Conservation (phyloP, 108 stramenopile species). For the Nitzschia palea region DNA sequence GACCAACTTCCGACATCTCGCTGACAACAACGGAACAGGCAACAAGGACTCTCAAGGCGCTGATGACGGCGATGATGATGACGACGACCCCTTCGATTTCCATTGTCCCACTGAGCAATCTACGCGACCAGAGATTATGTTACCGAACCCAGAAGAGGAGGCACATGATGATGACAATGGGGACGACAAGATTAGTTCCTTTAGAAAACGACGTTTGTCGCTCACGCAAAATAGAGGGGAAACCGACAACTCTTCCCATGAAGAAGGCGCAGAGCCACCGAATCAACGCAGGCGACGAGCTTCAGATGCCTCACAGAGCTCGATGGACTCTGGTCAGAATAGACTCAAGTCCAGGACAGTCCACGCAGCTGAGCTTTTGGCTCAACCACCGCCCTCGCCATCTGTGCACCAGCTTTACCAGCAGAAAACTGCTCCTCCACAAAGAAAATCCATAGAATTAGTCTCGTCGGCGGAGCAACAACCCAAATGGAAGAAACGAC, state of each 20-base stretch:
- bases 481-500: constrained; percentile 46
- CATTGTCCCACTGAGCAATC: neutral
- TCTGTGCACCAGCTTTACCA: constrained; percentile 35
- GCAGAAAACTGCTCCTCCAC: constrained; percentile 23
- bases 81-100: constrained; percentile 1
- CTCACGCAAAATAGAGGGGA: constrained; percentile 44
- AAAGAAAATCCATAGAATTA: neutral
- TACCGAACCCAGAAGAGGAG: constrained; percentile 6
- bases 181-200: constrained; percentile 53
- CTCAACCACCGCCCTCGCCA: constrained; percentile 38
- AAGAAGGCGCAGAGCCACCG: neutral
- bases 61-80: neutral
- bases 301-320: constrained; percentile 21
- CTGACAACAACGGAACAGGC: neutral
- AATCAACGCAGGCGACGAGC: constrained; percentile 19
- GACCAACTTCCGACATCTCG: constrained; percentile 34
- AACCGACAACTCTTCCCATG: neutral
- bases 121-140: neutral
- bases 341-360: constrained; percentile 42
- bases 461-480: neutral
- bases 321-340: neutral
- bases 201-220: constrained; percentile 77
- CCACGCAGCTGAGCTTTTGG: constrained; percentile 61
- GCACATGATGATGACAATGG: neutral
- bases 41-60: neutral